Evolutionary conservation across 306 rosid species (phyloP).

Genomic region (Acacia acuminata): DNA sequence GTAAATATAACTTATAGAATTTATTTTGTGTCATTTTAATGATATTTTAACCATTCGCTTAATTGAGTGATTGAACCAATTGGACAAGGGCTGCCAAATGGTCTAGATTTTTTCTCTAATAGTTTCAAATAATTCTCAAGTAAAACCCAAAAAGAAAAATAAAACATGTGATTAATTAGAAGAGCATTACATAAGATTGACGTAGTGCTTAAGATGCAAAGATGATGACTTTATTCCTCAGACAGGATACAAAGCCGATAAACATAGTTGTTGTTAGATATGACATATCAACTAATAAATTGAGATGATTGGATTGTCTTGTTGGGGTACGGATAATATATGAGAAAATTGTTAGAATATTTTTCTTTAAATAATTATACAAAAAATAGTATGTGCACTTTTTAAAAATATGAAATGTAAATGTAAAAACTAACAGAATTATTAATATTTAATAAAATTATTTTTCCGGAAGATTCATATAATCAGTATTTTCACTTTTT

Average conservation of each 20-base stretch:
- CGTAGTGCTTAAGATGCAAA: constrained; percentile 16
- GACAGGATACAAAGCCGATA: not conserved
- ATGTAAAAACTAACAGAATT: too few species aligned
- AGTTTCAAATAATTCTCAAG: not conserved
- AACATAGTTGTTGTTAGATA: not conserved
- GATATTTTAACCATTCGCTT: not conserved
- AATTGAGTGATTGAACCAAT: not conserved
- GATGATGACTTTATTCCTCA: constrained; percentile 22
- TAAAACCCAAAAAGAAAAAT: not conserved
- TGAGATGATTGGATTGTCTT: not conserved
- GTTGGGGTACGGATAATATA: not conserved
- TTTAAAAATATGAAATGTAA: too few species aligned
- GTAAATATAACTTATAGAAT: not conserved
- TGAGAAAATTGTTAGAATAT: not conserved
- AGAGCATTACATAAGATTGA: constrained; percentile 42
- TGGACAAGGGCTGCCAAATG: not conserved
- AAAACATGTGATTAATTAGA: not conserved
- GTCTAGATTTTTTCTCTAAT: not conserved
- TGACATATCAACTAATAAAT: not conserved
- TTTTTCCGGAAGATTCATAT: too few species aligned
- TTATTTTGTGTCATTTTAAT: too few species aligned
- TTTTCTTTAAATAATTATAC: not conserved
- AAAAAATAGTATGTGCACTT: too few species aligned
- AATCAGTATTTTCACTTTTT: too few species aligned
- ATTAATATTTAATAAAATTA: too few species aligned